These are phyloP conservation scores for Hylodesmum podocarpum DNA, from an alignment of 306 rosid genomes.

Conservation along the genomic window DNA sequence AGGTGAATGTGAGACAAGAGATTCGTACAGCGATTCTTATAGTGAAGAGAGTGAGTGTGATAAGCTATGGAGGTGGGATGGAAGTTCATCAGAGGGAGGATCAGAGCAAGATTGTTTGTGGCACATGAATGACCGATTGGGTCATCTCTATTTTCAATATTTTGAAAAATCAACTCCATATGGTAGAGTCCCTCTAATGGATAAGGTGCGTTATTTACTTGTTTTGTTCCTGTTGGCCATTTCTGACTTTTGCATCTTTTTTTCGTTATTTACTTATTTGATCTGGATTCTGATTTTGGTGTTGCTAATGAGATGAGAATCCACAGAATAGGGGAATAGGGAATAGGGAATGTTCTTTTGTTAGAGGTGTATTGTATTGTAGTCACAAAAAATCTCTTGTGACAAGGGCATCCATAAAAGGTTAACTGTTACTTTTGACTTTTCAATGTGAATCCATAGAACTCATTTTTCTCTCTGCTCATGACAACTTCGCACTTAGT, in stretches of 20 bases:
- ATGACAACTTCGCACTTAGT: not conserved
- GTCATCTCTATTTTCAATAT: constrained; percentile 60
- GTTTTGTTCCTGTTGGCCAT: not conserved
- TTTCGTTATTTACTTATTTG: not conserved
- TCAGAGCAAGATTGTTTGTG: constrained; percentile 55
- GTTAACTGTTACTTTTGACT: constrained; percentile 40
- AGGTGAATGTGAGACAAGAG: constrained; percentile 78
- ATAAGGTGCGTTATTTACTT: constrained; percentile 74
- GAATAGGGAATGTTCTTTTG: constrained; percentile 2
- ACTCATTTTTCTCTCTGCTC: constrained; percentile 20
- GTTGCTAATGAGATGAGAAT: not conserved
- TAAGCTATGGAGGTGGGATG: constrained; percentile 87
- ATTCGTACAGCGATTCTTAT: constrained; percentile 70
- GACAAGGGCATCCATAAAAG: constrained; percentile 43
- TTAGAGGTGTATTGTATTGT: not conserved
- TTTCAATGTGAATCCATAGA: constrained; percentile 22
- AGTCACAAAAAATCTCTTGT: constrained; percentile 4
- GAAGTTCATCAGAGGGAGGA: constrained; percentile 75
- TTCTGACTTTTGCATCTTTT: not conserved
- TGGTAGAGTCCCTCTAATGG: constrained; percentile 86
- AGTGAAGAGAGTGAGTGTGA: constrained; percentile 88
- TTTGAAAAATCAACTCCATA: constrained; percentile 85
- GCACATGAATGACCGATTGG: constrained; percentile 63
- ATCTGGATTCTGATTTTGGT: not conserved
- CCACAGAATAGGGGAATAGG: constrained; percentile 22